Evolutionary conservation across 2,329 filamentous ascomycete species (phyloP), one percentile per base, ranked within the genome.

Genomic region (Penicillium brasilianum): DNA sequence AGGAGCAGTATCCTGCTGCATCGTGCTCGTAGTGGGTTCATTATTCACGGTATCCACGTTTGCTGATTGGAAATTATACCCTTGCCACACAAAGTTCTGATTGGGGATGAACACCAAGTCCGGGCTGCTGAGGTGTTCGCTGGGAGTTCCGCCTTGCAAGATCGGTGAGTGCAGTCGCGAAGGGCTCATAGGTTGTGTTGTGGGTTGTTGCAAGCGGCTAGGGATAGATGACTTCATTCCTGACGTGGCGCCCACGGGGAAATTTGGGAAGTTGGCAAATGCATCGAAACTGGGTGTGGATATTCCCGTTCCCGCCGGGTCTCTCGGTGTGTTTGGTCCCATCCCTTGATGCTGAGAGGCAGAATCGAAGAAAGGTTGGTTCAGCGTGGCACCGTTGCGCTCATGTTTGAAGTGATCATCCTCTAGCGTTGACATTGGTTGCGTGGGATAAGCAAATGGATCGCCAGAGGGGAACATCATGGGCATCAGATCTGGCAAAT

Each of bases 391-490:
- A 10, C 57, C 65, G 9, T 60, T 8, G 7, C 57, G 64, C 37
- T 76, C 74, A 41, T 77, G 66, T 18, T 74, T 71, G 67, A 79
- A 78, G 62, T 78, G 75, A 20, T 73, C 74, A 55, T 79, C 74
- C 69, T 82, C 80, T 44, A 82, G 66, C 5, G 76, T 79, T 5
- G 78, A 80, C 77, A 82, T 78, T 6, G 81, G 80, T 61, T 82
- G 81, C 36, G 78, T 81, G 16, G 80, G 80, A 63, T 83, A 83
- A 5, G 80, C 81, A 60, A 82, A 83, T 14, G 81, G 81, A 58
- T 83, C 81, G 59, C 78, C 77, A 2, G 81, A 82, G 4, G 81
- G 80, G 61, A 80, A 83, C 81, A 83, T 83, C 66, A 83, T 80
- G 9, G 78, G 78, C 75, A 80, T 81, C 41, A 83, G 71, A 65